Base-by-base conservation (phyloP, 805 yeast species). In the Saccharomycopsis fermentans region DNA sequence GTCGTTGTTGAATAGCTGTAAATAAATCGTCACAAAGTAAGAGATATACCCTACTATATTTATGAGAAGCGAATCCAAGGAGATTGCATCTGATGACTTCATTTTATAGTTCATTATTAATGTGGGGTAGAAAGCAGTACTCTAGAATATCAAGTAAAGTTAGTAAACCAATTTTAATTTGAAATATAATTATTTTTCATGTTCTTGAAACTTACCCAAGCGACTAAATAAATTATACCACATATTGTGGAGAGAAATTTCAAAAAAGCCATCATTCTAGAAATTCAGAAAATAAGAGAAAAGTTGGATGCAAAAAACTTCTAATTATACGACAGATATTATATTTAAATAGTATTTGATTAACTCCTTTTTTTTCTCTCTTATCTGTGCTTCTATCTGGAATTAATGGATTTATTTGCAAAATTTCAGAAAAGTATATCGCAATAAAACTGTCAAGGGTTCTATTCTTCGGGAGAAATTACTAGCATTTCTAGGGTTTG, bases 111-210 rank as follows among this genome's bases (percentile, higher is more conserved):
- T 61, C 59, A 59, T 57, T 6, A 61, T 19, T 24, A 61, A 29
- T 17, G 58, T 47, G 24, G 64, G 63, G 48, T 60, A 61, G 40
- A 59, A 62, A 4, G 64, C 61, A 21, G 58, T 57, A 55, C 63
- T 60, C 63, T 55, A 47, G 16, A 48, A 17, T 27, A 11, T n/a
- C 26, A 24, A 16, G 14, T 16, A 27, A 19, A 9, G 36, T 24
- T 24, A 27, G 27, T 50, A 32, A 32, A 32, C 12, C 14, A 4
- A 9, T 27, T 27, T 27, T 27, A 5, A 5, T 32, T 32, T 2
- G 9, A 32, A 6, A 32, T 6, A 2, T 32, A 14, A 9, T 32
- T 32, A 9, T 9, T 32, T 2, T 32, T 9, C 8, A 5, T 5
- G 32, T 27, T 32, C 35, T 32, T 6, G 19, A 43, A 12, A 43